Evolutionary conservation across 768 basidiomycete species (phyloP), one percentile per base, ranked within the genome.

Genomic region (Lentinula sp.): DNA sequence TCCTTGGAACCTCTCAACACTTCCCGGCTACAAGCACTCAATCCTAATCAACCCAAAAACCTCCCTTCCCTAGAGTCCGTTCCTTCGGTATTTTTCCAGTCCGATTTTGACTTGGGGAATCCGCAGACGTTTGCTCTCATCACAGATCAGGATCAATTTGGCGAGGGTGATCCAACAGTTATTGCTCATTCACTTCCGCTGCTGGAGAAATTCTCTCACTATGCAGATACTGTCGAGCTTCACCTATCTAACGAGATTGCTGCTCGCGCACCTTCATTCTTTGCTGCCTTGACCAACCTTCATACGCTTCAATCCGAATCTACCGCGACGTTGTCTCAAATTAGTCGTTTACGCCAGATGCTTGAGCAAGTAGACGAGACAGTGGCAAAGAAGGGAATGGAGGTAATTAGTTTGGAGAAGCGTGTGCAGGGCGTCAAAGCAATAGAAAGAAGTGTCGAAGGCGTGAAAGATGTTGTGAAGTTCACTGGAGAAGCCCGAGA

Each of bases 231-330:
- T 0, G 84, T 98, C 63, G 97, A 99, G 70, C 87, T 93, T 62
- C 96, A 99, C 72, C 89, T 99, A 60, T 85, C 95, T 4, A 86
- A 86, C 62, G 97, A 98, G 73, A 95, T 99, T 49, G 90, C 90
- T 8, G 77, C 90, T 9, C 89, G 96, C 13, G 93, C 95, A 0
- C 84, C 91, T 0, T 93, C 94, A 1, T 99, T 99, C 82, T 99
- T 98, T 68, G 89, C 95, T 4, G 97, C 97, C 6, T 83, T 99
- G 41, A 84, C 93, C 6, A 99, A 99, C 72, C 79, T 99, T 7
- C 91, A 97, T 68, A 90, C 93, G 64, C 83, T 99, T 10, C 93
- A 95, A 68, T 84, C 90, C 5, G 93, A 97, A 70, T 95, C 94
- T 0, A 83, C 88, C 52, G 82, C 86, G 52, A 95, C 95, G 68